Conservation (phyloP, 805 yeast genomes). For the Ogataea neopini region DNA sequence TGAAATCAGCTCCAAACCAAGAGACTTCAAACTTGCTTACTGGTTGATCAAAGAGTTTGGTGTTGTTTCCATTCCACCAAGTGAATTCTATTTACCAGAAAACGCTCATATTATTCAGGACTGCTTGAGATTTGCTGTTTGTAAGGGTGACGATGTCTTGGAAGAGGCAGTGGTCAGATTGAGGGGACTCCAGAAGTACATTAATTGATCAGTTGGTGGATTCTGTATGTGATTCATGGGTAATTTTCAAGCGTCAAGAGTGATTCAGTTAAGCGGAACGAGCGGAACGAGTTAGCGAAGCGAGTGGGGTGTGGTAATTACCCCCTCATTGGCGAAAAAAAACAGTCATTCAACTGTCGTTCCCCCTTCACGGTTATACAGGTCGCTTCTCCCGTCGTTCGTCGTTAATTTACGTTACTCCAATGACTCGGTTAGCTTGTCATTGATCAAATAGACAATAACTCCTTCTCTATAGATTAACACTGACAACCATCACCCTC, state of each 20-base stretch:
- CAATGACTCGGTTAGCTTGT: not conserved
- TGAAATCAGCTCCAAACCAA: slow-evolving; percentile 65
- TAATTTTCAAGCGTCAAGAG: too few relatives aligned
- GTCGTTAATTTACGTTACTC: too few relatives aligned
- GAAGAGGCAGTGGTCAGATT: slow-evolving; percentile 81
- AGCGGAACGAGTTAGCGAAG: too few relatives aligned
- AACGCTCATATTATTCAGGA: slow-evolving; percentile 79
- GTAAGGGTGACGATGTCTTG: slow-evolving; percentile 83
- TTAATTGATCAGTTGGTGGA: too few relatives aligned
- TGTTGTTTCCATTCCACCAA: slow-evolving; percentile 95
- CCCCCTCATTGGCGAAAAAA: too few relatives aligned
- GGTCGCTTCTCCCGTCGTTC: too few relatives aligned
- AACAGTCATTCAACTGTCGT: too few relatives aligned
- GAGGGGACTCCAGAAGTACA: slow-evolving; percentile 65
- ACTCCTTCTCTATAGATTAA: slow-evolving; percentile 24
- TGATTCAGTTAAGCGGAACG: too few relatives aligned
- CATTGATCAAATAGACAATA: not conserved
- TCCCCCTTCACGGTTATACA: too few relatives aligned
- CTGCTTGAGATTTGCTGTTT: slow-evolving; percentile 89
- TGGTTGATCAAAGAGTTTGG: slow-evolving; percentile 94
- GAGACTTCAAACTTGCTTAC: slow-evolving; percentile 85
- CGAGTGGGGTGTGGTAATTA: too few relatives aligned
- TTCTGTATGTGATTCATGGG: too few relatives aligned
- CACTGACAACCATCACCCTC: slow-evolving; percentile 44
- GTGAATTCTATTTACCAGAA: slow-evolving; percentile 81